Percentiles rank a stretch among this genome's conserved stretches.
Evolutionary conservation across 176 grass and related monocot species (phyloP).

Genomic region (Pharus latifolius): DNA sequence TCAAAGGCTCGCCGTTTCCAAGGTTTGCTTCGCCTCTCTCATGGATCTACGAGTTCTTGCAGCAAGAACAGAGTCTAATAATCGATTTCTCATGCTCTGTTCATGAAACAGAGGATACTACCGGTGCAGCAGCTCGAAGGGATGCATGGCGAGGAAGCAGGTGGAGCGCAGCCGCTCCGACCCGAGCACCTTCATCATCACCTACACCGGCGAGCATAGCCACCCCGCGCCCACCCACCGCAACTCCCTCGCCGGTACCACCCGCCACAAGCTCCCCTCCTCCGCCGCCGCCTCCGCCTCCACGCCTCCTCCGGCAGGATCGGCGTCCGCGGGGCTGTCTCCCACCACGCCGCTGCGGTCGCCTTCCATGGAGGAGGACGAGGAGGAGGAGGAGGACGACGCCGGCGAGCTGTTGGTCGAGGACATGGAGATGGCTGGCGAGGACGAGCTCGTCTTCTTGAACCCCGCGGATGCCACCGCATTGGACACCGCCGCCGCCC

Average conservation of each 20-base stretch:
- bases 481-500: not conserved
- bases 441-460: slow-evolving; percentile 75
- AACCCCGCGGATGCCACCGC: not conserved
- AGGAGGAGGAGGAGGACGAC: slow-evolving; percentile 40
- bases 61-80: too few relatives aligned
- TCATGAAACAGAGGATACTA: slow-evolving; percentile 64
- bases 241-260: slow-evolving; percentile 79
- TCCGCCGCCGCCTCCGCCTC: slow-evolving; percentile 5
- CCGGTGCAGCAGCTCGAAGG: slow-evolving; percentile 83
- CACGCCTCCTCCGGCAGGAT: too few relatives aligned
- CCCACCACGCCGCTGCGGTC: slow-evolving; percentile 40
- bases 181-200: slow-evolving; percentile 67
- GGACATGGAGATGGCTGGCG: slow-evolving; percentile 70
- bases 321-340: slow-evolving; percentile 22
- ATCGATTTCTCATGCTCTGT: too few relatives aligned
- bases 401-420: slow-evolving; percentile 45
- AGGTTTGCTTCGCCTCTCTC: too few relatives aligned
- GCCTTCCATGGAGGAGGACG: slow-evolving; percentile 37
- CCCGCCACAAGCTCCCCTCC: slow-evolving; percentile 41
- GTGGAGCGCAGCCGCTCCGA: slow-evolving; percentile 66
- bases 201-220: slow-evolving; percentile 86
- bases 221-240: slow-evolving; percentile 74
- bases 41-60: too few relatives aligned
- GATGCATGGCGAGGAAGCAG: slow-evolving; percentile 75
- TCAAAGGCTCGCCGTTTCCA: slow-evolving; percentile 79